Percentiles rank a stretch among this genome's conserved stretches.
Evolutionary conservation across 192 early-diverging fungal species (phyloP).

Genomic region (Spizellomyces sp.): DNA sequence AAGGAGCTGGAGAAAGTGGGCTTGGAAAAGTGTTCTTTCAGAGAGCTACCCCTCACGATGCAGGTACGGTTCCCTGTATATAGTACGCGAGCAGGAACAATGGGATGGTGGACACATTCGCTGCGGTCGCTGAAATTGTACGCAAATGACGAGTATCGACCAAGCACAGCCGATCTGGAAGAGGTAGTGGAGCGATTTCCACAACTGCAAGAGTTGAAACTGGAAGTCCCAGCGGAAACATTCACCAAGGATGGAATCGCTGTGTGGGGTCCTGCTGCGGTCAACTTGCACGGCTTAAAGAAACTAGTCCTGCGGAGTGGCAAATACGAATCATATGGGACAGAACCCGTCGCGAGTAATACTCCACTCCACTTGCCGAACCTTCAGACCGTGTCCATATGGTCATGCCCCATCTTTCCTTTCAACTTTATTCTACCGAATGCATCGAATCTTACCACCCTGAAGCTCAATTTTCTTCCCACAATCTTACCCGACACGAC

Average conservation of each 20-base stretch:
- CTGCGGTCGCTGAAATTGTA: slow-evolving; percentile 4
- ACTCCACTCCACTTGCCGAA: slow-evolving; percentile 8
- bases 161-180: background rate
- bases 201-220: background rate
- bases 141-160: background rate
- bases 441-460: background rate
- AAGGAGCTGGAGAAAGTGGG: background rate
- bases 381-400: background rate
- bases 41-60: background rate
- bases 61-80: background rate
- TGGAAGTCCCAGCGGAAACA: background rate
- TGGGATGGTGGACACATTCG: background rate
- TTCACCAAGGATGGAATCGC: background rate
- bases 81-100: too few species aligned
- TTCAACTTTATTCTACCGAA: slow-evolving; percentile 4
- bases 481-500: background rate
- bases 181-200: background rate
- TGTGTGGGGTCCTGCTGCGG: background rate
- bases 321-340: background rate
- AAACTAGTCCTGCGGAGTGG: slow-evolving; percentile 1
- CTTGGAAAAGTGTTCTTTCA: background rate
- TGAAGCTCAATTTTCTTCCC: slow-evolving; percentile 4
- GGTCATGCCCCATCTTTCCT: background rate
- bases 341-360: background rate
- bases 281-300: background rate